Base-by-base conservation (phyloP, 768 basidiomycete species). In the Agaricus bisporus region DNA sequence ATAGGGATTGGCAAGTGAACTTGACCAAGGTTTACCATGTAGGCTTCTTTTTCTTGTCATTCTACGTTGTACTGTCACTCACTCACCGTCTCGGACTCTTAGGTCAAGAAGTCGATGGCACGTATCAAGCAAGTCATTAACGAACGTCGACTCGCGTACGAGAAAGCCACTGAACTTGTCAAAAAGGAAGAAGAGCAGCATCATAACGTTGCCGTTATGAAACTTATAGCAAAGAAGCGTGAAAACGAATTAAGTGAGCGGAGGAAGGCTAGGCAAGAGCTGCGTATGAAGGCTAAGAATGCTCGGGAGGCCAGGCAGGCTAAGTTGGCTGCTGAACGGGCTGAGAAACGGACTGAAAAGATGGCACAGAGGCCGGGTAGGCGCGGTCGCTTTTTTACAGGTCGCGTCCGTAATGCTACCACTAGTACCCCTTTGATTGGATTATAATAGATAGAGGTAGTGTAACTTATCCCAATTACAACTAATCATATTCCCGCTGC, bases 61-160 rank as follows among this genome's bases (percentile, higher is more conserved):
- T 29, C 32, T 25, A 20, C 41, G 25, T 41, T 20, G 47, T 9
- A 18, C 49, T 18, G 32, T 28, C 47, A 9, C 43, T 37, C 7
- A 35, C 38, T 59, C 26, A 35, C 28, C 20, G 63, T 39, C 35
- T 41, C n/a, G 17, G 17, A 4, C 12, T 17, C 47, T 9, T 58
- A 97, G 93, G 86, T 85, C 68, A 87, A 89, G 18, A 95, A 94
- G 74, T 86, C 91, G 17, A 95, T 97, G 93, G 92, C 91, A n/a
- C 84, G 91, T 17, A 92, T 98, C 68, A 98, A 98, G 68, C 83
- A 80, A 55, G 84, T 98, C 18, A 74, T 98, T 46, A 92, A 92
- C 63, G 95, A 98, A 65, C 85, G 97, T 35, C 79, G 94, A 42
- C 66, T 91, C 20, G 91, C 91, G 8, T 88, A 92, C 57, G 81